Conservation (phyloP, 1,284 basidiomycete species). For the Trichosporon sp. region DNA sequence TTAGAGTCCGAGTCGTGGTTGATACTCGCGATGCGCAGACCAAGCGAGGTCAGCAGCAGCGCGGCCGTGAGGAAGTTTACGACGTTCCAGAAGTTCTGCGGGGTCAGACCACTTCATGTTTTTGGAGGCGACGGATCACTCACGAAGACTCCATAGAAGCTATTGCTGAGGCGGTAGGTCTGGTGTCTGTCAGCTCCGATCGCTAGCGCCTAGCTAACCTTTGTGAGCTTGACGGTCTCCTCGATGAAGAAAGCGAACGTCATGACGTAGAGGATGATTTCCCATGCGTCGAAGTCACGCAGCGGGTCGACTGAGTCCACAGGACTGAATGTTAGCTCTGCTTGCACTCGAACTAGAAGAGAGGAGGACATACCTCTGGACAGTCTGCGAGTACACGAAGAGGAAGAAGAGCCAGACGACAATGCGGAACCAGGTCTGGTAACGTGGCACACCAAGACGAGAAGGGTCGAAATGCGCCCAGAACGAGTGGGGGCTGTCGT, state of each 20-base stretch:
- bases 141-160: conserved; percentile 33
- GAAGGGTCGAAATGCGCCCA: conserved; percentile 68
- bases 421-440: conserved; percentile 50
- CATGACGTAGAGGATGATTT: conserved; percentile 69
- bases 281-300: conserved; percentile 64
- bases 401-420: conserved; percentile 78
- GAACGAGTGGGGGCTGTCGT: conserved; percentile 52
- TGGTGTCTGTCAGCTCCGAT: conserved; percentile 20
- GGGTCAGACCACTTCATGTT: neutral
- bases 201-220: conserved; percentile 55
- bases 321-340: conserved; percentile 16
- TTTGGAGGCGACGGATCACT: neutral
- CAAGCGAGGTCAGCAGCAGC: conserved; percentile 66
- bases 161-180: conserved; percentile 39
- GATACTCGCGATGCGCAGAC: conserved; percentile 64
- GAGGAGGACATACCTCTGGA: conserved; percentile 50
- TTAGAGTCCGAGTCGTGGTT: conserved; percentile 47
- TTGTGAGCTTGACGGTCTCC: conserved; percentile 23
- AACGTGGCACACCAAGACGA: conserved; percentile 80
- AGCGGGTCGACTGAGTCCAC: conserved; percentile 38
- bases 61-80: conserved; percentile 66
- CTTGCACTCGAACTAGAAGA: too few species aligned
- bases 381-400: conserved; percentile 76
- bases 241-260: conserved; percentile 68
- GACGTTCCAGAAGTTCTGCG: conserved; percentile 64